A percentile compares a stretch with the other conserved stretches of the same genome.
phyloP scores from a whole-genome alignment of 768 basidiomycete species.

The Pisolithus orientalis region DNA sequence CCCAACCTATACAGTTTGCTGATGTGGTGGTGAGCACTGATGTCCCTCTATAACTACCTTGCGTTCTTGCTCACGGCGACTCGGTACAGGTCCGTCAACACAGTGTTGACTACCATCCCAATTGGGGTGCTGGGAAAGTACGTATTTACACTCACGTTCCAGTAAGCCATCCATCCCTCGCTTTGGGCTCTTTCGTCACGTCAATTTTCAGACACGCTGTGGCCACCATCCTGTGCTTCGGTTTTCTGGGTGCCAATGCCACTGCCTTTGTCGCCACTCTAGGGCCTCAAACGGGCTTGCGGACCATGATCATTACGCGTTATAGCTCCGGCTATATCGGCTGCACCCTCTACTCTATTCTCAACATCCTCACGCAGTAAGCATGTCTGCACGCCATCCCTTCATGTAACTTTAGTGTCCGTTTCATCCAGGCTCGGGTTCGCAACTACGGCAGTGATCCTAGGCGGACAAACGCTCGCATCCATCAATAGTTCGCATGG shows the following conservation, averaged over 20 bases:
- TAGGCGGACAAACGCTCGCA: slow-evolving; percentile 47
- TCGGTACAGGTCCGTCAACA: slow-evolving; percentile 38
- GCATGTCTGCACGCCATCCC: not conserved
- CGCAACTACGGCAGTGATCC: slow-evolving; percentile 41
- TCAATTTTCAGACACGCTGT: slow-evolving; percentile 31
- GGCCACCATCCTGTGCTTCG: slow-evolving; percentile 41
- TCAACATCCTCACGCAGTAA: slow-evolving; percentile 48
- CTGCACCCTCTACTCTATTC: slow-evolving; percentile 41
- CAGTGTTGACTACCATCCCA: slow-evolving; percentile 42
- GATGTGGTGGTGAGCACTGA: slow-evolving; percentile 37
- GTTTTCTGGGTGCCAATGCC: slow-evolving; percentile 34
- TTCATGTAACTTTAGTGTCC: not conserved
- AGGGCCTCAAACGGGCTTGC: slow-evolving; percentile 46
- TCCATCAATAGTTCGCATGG: slow-evolving; percentile 36
- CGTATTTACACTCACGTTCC: slow-evolving; percentile 42
- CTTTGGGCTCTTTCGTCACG: not conserved
- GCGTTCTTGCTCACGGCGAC: not conserved
- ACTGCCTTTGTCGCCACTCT: slow-evolving; percentile 49
- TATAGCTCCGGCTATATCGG: slow-evolving; percentile 46
- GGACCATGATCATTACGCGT: slow-evolving; percentile 48
- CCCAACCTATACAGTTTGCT: slow-evolving; percentile 26
- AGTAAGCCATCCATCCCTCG: slow-evolving; percentile 20
- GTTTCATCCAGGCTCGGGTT: slow-evolving; percentile 37
- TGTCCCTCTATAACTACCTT: not conserved
- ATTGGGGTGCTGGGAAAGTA: slow-evolving; percentile 45